phyloP scores from a whole-genome alignment of 2,329 filamentous ascomycete species.

The Talaromyces sp. region DNA sequence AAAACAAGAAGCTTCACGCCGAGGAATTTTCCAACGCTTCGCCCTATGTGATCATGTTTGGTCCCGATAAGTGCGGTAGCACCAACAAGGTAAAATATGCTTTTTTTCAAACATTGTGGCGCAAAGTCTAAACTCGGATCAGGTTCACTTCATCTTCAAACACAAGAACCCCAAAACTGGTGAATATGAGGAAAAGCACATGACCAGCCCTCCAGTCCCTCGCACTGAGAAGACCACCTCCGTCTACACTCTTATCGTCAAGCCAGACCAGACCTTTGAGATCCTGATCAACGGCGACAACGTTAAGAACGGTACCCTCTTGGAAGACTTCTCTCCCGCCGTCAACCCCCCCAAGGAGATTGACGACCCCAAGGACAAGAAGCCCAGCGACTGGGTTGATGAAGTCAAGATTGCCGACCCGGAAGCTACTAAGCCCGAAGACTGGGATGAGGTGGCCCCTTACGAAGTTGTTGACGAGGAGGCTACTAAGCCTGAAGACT shows the following conservation, averaged over 20 bases:
- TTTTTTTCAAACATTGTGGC: no score
- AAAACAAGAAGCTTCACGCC: constrained; percentile 93
- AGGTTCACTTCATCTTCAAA: constrained; percentile 93
- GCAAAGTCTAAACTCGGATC: constrained; percentile 19
- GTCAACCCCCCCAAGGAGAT: constrained; percentile 96
- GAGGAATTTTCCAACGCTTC: constrained; percentile 98
- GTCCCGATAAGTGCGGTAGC: constrained; percentile 96
- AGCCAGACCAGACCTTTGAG: constrained; percentile 91
- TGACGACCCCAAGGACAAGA: constrained; percentile 86
- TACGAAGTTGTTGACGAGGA: constrained; percentile 94
- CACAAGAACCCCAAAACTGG: constrained; percentile 99
- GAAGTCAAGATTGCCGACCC: constrained; percentile 87
- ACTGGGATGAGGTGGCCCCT: constrained; percentile 98
- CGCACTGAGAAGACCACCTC: constrained; percentile 87
- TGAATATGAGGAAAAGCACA: constrained; percentile 99
- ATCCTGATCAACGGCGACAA: constrained; percentile 88
- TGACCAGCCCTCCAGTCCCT: constrained; percentile 76
- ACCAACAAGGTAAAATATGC: constrained; percentile 82
- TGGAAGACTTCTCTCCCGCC: constrained; percentile 89
- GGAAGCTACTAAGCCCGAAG: constrained; percentile 90
- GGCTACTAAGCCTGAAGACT: constrained; percentile 87
- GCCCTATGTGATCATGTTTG: constrained; percentile 99
- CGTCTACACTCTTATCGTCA: constrained; percentile 94
- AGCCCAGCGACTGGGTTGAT: constrained; percentile 96
- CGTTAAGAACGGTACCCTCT: constrained; percentile 82